Evolutionary conservation across 2,329 filamentous ascomycete genomes (phyloP).

Genomic region (Arthrinium puccinioides): DNA sequence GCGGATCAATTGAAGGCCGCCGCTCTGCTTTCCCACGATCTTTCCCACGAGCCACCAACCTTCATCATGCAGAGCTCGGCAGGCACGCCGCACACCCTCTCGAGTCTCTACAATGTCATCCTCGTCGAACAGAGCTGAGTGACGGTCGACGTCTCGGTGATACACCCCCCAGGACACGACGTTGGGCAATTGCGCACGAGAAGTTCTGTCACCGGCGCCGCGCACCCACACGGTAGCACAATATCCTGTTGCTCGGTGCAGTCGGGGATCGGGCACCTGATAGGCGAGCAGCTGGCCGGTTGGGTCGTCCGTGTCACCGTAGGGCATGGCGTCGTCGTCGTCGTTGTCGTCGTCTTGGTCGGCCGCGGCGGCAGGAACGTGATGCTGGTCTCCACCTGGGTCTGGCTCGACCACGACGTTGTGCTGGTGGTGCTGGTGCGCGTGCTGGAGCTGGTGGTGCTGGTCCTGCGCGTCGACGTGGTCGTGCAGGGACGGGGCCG

Average conservation of each 20-base stretch:
- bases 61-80: slow-evolving; percentile 5
- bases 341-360: slow-evolving; percentile 8
- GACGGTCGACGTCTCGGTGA: slow-evolving; percentile 22
- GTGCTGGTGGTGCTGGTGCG: neutral
- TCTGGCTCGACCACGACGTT: slow-evolving; percentile 6
- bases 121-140: slow-evolving; percentile 16
- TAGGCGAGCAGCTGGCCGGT: slow-evolving; percentile 21
- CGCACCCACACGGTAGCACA: slow-evolving; percentile 27
- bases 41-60: neutral
- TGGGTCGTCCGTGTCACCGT: slow-evolving; percentile 25
- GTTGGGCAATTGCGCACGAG: slow-evolving; percentile 27
- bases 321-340: slow-evolving; percentile 18
- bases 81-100: too few species aligned
- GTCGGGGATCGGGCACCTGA: slow-evolving; percentile 27
- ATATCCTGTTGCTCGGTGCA: slow-evolving; percentile 22
- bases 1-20: neutral
- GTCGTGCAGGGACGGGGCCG: slow-evolving; percentile 21
- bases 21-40: neutral
- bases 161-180: slow-evolving; percentile 25
- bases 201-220: slow-evolving; percentile 22
- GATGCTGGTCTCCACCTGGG: slow-evolving; percentile 16
- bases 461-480: slow-evolving; percentile 10
- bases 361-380: slow-evolving; percentile 13
- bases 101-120: too few species aligned
- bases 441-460: slow-evolving; percentile 13